Evolutionary conservation across 1,139 yeast species (phyloP).

Genomic region (Taphrina confusa): DNA sequence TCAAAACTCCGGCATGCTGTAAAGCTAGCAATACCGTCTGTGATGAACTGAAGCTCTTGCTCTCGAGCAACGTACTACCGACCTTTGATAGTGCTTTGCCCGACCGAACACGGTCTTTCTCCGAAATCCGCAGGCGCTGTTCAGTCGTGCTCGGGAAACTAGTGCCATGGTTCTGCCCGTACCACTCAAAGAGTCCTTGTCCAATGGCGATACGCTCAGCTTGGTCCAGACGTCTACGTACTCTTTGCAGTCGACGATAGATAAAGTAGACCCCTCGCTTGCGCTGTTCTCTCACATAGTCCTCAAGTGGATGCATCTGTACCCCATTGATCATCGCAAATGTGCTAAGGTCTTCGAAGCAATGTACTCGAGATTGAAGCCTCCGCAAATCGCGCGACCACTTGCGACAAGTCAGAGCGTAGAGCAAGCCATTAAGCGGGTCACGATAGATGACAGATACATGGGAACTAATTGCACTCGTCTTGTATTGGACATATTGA

Average conservation of each 20-base stretch:
- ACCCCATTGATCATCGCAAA: slow-evolving; percentile 13
- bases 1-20: slow-evolving; percentile 12
- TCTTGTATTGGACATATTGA: slow-evolving; percentile 17
- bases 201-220: slow-evolving; percentile 13
- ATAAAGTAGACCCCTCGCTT: slow-evolving; percentile 19
- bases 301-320: slow-evolving; percentile 24
- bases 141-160: slow-evolving; percentile 5
- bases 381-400: slow-evolving; percentile 19
- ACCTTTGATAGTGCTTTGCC: not conserved
- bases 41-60: not conserved
- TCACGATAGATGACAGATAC: slow-evolving; percentile 24
- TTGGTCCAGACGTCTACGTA: not conserved
- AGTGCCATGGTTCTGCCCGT: slow-evolving; percentile 1
- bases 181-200: slow-evolving; percentile 17
- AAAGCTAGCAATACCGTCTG: slow-evolving; percentile 8
- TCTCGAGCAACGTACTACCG: not conserved
- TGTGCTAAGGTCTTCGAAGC: slow-evolving; percentile 1
- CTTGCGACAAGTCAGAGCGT: slow-evolving; percentile 14
- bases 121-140: slow-evolving; percentile 6
- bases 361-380: not conserved
- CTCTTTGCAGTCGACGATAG: slow-evolving; percentile 8
- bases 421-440: slow-evolving; percentile 7
- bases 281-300: slow-evolving; percentile 1
- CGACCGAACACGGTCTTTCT: not conserved
- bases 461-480: slow-evolving; percentile 4